phyloP scores from a whole-genome alignment of 2,329 filamentous ascomycete species.

The Penicillium sp. region DNA sequence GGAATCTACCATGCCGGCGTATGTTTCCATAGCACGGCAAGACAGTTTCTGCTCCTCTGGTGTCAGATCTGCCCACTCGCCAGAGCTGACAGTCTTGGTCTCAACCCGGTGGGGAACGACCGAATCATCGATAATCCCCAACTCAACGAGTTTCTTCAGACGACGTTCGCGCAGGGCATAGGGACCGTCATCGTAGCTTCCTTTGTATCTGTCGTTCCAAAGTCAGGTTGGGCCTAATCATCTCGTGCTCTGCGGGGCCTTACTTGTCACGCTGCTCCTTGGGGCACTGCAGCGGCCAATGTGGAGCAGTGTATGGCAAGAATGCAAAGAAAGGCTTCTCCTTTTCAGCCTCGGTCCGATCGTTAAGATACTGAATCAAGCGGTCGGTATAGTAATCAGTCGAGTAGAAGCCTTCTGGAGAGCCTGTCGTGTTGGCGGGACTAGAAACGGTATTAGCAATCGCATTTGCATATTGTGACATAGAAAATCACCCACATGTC shows the following conservation, averaged over 20 bases:
- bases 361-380: slow-evolving; percentile 34
- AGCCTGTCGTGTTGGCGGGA: background rate
- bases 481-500: slow-evolving; percentile 18
- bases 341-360: slow-evolving; percentile 39
- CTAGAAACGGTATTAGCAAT: background rate
- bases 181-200: slow-evolving; percentile 56
- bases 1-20: slow-evolving; percentile 55
- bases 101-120: slow-evolving; percentile 20
- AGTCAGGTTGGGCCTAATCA: background rate
- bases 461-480: background rate
- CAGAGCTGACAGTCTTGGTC: slow-evolving; percentile 47
- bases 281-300: slow-evolving; percentile 58
- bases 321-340: slow-evolving; percentile 54
- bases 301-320: slow-evolving; percentile 55
- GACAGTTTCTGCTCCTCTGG: slow-evolving; percentile 47
- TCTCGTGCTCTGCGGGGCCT: background rate
- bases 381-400: slow-evolving; percentile 36
- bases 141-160: slow-evolving; percentile 50
- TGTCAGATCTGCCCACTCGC: slow-evolving; percentile 46
- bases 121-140: slow-evolving; percentile 43
- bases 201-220: slow-evolving; percentile 42
- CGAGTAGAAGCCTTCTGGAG: slow-evolving; percentile 37
- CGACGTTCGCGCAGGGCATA: slow-evolving; percentile 51
- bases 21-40: slow-evolving; percentile 54
- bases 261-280: slow-evolving; percentile 49